A percentile compares a stretch with the other conserved stretches of the same genome.
Conservation (phyloP, 2,329 filamentous ascomycete genomes). For the Setomelanomma holmii region DNA sequence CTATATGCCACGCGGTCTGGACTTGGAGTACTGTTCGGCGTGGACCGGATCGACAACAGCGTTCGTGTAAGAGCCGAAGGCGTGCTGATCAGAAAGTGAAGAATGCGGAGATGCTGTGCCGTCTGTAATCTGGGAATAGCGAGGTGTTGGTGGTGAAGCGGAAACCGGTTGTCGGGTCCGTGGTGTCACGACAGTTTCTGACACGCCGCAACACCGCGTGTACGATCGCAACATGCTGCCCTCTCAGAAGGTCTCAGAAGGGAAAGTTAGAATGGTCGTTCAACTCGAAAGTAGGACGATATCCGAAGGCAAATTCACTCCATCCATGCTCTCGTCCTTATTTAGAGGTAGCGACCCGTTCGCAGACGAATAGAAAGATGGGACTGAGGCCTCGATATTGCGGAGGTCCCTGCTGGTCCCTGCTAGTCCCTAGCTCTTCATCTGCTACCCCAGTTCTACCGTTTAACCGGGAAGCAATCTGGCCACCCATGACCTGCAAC, state of each 20-base stretch:
- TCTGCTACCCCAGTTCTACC: slow-evolving; percentile 13
- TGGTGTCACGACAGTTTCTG: slow-evolving; percentile 1
- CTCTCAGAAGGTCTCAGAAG: no score
- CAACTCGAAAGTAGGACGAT: neutral
- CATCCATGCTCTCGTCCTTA: neutral
- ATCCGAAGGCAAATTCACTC: no score
- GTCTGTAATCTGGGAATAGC: neutral
- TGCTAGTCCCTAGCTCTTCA: slow-evolving; percentile 4
- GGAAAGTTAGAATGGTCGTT: neutral
- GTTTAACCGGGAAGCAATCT: slow-evolving; percentile 18
- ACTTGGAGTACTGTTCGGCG: neutral
- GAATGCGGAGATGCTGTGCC: neutral
- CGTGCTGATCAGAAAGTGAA: neutral
- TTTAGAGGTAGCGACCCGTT: neutral
- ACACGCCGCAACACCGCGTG: neutral
- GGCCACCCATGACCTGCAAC: slow-evolving; percentile 1
- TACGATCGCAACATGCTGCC: neutral
- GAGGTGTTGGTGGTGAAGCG: neutral
- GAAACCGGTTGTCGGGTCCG: neutral
- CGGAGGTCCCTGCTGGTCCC: neutral
- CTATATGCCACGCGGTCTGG: neutral
- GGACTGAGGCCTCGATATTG: neutral
- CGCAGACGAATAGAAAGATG: slow-evolving; percentile 3
- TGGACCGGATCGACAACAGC: slow-evolving; percentile 1
- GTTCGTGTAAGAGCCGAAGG: neutral